Conservation (phyloP, 2,329 filamentous ascomycete species). For the Triangularia verruculosa region DNA sequence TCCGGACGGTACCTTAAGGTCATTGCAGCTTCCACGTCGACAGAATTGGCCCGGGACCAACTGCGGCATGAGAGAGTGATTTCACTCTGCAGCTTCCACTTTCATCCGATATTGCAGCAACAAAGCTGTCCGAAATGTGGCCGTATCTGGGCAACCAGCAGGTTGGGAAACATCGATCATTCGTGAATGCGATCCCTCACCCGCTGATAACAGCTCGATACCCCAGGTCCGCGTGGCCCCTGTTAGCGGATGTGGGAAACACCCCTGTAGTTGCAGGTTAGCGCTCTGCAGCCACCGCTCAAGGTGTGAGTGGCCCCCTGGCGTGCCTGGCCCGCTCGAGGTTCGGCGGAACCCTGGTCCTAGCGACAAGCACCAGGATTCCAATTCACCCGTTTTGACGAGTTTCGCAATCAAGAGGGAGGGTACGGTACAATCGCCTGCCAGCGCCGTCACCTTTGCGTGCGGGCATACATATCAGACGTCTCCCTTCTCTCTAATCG, state of each 20-base stretch:
- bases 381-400: conserved; percentile 27
- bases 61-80: not conserved
- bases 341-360: conserved; percentile 11
- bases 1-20: not conserved
- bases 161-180: conserved; percentile 16
- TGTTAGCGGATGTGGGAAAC: conserved; percentile 9
- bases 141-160: not conserved
- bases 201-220: conserved; percentile 11
- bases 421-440: conserved; percentile 5
- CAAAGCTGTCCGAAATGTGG: not conserved
- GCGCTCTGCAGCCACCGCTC: conserved; percentile 18
- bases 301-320: conserved; percentile 10
- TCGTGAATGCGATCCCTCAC: conserved; percentile 11
- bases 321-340: conserved; percentile 15
- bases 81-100: conserved; percentile 4
- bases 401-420: conserved; percentile 24
- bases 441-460: conserved; percentile 12
- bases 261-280: conserved; percentile 20
- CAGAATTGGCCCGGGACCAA: no score
- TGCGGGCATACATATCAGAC: not conserved
- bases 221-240: not conserved
- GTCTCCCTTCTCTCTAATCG: not conserved
- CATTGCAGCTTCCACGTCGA: not conserved
- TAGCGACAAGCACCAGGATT: conserved; percentile 20
- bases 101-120: conserved; percentile 3